Base-by-base conservation (phyloP, 2,329 filamentous ascomycete genomes). In the Zalaria sp. region DNA sequence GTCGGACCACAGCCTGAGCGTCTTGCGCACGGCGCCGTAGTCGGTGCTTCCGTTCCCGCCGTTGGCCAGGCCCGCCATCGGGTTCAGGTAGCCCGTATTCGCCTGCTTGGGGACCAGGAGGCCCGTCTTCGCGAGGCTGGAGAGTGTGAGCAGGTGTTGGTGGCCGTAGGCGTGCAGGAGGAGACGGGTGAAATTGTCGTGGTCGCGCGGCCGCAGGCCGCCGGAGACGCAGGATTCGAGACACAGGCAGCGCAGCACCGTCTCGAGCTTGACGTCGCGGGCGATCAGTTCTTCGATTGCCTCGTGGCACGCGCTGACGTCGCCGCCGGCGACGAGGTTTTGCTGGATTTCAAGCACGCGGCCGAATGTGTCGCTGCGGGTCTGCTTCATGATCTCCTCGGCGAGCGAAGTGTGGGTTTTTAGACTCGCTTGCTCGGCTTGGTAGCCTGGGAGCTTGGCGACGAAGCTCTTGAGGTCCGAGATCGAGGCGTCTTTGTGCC, bases 371-470 rank as follows among this genome's bases (percentile, higher is more conserved):
- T 96, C 89, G 11, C 85, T 83, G 39, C 84, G 77, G 1, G 91
- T 98, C 53, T 87, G 77, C 56, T 93, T 91, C 70, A 93, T 88
- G 41, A 98, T 91, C 50, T 95, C 89, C 63, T 96, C 91, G 1
- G 88, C 87, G 36, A 98, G 72, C 5, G 83, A 83, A 1, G 88
- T 94, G 56, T 98, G 91, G 27, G 89, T 76, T 48, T 91, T 87
- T n/a, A 94, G 67, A 53, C 84, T 93, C 51, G 89, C 81, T 54
- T 95, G 87, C 59, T 98, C 91, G 37, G 87, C 81, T 62, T 96
- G 89, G 53, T 93, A 94, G 7, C 79, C 81, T 0, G 91, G 89
- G 26, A 98, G 68, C 58, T 93, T 93, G 52, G 81, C 80, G n/a
- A 98, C 91, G 57, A 96, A 95, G 25, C 93, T 87, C 51, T 87